Evolutionary conservation across 192 early-diverging fungal species (phyloP).

Genomic region (Mortierella antarctica): DNA sequence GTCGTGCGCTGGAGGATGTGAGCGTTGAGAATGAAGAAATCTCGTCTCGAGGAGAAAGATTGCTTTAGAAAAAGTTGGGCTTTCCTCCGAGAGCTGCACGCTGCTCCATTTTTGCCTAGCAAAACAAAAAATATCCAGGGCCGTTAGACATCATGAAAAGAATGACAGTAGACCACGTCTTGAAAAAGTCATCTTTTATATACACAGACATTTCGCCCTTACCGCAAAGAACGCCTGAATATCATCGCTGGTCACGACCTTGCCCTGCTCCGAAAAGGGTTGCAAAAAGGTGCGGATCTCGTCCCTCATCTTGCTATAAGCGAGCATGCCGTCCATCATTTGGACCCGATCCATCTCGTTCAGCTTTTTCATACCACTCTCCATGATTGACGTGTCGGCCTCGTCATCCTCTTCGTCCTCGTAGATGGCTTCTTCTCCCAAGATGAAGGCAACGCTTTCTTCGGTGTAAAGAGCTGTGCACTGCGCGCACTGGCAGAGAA

Average conservation of each 20-base stretch:
- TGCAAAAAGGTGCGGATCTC: constrained; percentile 76
- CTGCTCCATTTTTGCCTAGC: constrained; percentile 38
- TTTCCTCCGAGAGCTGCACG: constrained; percentile 20
- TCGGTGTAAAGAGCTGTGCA: constrained; percentile 63
- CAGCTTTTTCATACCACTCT: constrained; percentile 81
- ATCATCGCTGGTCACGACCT: constrained; percentile 78
- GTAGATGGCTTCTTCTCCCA: constrained; percentile 72
- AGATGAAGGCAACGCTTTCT: constrained; percentile 61
- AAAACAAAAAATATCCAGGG: constrained; percentile 10
- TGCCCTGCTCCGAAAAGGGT: constrained; percentile 78
- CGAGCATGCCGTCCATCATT: constrained; percentile 82
- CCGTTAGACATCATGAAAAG: not conserved
- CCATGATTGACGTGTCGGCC: constrained; percentile 74
- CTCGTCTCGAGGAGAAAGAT: not conserved
- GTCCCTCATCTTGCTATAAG: constrained; percentile 75
- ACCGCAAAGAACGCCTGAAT: constrained; percentile 80
- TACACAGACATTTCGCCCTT: constrained; percentile 7
- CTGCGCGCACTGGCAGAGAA: constrained; percentile 76
- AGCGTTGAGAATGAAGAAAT: no score
- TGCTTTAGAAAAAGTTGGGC: constrained; percentile 35
- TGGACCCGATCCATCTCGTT: constrained; percentile 75
- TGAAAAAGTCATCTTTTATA: not conserved
- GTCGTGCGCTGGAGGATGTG: no score
- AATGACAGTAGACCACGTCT: not conserved
- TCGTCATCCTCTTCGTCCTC: constrained; percentile 87